Conservation (phyloP, 805 yeast species). For the Candida oleophila region DNA sequence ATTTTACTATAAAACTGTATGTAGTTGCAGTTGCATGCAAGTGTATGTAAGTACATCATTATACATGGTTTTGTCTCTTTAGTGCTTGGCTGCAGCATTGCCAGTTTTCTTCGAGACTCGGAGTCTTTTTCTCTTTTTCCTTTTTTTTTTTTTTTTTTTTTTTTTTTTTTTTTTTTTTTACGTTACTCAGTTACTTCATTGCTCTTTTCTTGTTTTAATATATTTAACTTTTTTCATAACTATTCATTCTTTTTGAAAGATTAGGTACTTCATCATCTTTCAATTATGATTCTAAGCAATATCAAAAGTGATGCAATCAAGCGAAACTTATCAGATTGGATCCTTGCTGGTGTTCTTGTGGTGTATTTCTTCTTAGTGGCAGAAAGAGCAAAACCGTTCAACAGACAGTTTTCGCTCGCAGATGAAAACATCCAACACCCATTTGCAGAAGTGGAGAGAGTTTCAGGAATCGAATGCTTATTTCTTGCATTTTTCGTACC, state of each 20-base stretch:
- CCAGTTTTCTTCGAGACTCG: too few species aligned
- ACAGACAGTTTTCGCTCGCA: slow-evolving; percentile 31
- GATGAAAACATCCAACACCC: slow-evolving; percentile 37
- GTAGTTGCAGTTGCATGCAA: too few species aligned
- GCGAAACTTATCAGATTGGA: slow-evolving; percentile 27
- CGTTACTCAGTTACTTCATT: too few species aligned
- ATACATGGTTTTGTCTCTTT: too few species aligned
- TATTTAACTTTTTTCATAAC: background rate
- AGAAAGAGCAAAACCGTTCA: slow-evolving; percentile 33
- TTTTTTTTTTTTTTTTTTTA: too few species aligned
- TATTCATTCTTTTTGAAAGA: background rate
- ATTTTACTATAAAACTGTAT: too few species aligned
- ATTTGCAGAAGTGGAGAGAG: slow-evolving; percentile 30
- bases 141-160: too few species aligned
- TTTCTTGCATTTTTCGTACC: slow-evolving; percentile 28
- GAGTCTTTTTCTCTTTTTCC: too few species aligned
- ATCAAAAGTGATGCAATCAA: slow-evolving; percentile 5
- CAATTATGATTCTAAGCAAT: background rate
- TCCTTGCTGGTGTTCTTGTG: slow-evolving; percentile 19
- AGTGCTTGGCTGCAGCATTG: too few species aligned
- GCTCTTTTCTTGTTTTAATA: too few species aligned
- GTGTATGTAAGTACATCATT: too few species aligned
- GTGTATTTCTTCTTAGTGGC: slow-evolving; percentile 28
- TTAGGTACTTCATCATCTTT: background rate
- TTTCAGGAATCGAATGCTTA: slow-evolving; percentile 28